Evolutionary conservation across 2,329 filamentous ascomycete genomes (phyloP).

Genomic region (Fusarium devonianum): DNA sequence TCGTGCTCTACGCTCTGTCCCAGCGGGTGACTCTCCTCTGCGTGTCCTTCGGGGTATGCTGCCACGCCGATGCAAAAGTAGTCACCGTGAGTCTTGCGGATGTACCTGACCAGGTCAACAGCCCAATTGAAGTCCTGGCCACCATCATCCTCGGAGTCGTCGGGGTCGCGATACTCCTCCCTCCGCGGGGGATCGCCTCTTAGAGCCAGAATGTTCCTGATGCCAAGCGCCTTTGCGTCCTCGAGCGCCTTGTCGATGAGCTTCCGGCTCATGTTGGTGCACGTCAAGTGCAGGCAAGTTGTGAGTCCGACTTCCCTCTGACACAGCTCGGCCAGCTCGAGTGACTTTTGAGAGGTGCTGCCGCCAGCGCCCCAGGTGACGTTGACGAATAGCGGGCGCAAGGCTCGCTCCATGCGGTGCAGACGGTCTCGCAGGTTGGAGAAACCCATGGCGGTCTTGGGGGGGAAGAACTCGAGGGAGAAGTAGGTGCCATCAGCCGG

Average conservation of each 20-base stretch:
- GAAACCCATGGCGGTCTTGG: slow-evolving; percentile 95
- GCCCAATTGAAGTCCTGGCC: slow-evolving; percentile 88
- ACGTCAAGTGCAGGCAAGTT: slow-evolving; percentile 94
- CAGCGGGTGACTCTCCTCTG: slow-evolving; percentile 83
- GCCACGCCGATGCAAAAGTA: slow-evolving; percentile 97
- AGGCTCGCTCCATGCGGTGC: slow-evolving; percentile 90
- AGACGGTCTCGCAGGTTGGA: slow-evolving; percentile 92
- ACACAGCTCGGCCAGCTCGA: slow-evolving; percentile 94
- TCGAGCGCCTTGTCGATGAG: slow-evolving; percentile 89
- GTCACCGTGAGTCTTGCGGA: slow-evolving; percentile 83
- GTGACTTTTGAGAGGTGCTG: slow-evolving; percentile 86
- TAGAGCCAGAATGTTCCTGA: slow-evolving; percentile 91
- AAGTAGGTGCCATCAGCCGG: slow-evolving; percentile 85
- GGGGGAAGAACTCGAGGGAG: slow-evolving; percentile 98
- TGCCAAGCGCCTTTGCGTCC: slow-evolving; percentile 87
- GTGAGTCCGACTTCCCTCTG: slow-evolving; percentile 91
- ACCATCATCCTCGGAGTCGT: slow-evolving; percentile 64
- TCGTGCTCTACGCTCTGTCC: slow-evolving; percentile 77
- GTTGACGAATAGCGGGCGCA: slow-evolving; percentile 93
- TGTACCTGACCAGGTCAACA: slow-evolving; percentile 87
- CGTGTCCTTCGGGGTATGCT: slow-evolving; percentile 93
- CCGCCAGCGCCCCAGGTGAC: slow-evolving; percentile 98
- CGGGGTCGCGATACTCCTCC: slow-evolving; percentile 79
- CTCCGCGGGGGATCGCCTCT: slow-evolving; percentile 89
- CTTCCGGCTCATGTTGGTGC: slow-evolving; percentile 92